Evolutionary conservation across 2,329 filamentous ascomycete species (phyloP), one percentile per base, ranked within the genome.

Genomic region (Aspergillus oerlinghausenensis): DNA sequence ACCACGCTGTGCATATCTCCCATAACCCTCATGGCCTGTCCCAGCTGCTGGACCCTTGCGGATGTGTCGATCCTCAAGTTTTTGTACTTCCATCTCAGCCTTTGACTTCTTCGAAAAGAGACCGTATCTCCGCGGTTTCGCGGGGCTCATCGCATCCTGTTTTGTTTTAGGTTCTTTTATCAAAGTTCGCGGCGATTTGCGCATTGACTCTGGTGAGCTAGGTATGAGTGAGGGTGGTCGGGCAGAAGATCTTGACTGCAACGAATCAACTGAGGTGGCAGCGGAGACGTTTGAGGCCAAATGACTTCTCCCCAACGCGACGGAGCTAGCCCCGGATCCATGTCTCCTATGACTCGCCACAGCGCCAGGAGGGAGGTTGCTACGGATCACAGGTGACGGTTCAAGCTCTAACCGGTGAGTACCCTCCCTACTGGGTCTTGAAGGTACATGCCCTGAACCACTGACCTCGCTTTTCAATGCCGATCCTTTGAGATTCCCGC

Each of bases 11-110:
- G 71, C 70, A 64, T 80, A 78, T 62, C 72, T 80, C 11, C 77
- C 77, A 62, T 82, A 82, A 28, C 77, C 77, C 75, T 97, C 93
- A 67, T 97, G 92, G 0, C 93, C 93, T 40, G 93, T 97, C n/a
- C 93, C 93, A 43, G 93, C 93, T 17, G 83, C 85, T 23, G 93
- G 93, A 0, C 93, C 92, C 72, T 91, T 93, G 28, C 88, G 83
- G 25, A 77, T 59, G 7, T 77, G 68, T 82, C 85, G 40, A 81
- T 79, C 68, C 82, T 86, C 82, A 0, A 70, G 58, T 21, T 72
- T 72, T 10, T 74, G 58, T n/a, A 73, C 69, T 45, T 84, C 80
- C 3, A 82, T 70, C 0, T 83, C 79, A 0, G 83, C 80, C 71
- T 90, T 95, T 14, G 85, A 85, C 55, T 85, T 86, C 62, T 88